Base-by-base conservation (phyloP, 768 basidiomycete species). In the Amanita subjunquillea region DNA sequence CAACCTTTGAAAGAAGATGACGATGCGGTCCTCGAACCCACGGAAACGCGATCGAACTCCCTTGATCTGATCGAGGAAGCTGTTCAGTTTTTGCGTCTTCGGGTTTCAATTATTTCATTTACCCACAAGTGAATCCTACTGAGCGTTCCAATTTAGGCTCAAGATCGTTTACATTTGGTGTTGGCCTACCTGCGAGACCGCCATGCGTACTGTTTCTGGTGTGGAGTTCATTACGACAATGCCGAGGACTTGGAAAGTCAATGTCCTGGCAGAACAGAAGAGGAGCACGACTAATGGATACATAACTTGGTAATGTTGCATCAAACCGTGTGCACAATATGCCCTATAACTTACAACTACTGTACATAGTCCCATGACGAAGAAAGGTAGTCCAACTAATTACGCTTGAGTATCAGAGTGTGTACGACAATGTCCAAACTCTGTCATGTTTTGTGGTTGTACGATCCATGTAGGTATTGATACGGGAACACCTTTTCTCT, bases 191-290 rank as follows among this genome's bases (percentile, higher is more conserved):
- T 93, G 46, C 84, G 91, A 23, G 72, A 78, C 37, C 75, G 71
- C 55, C 79, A 91, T 64, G 62, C 72, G 4, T 92, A 92, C 63
- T 92, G 91, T 63, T 91, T 91, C 65, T 92, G 89, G 87, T 93
- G 91, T 62, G 91, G 91, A 10, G 77, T 84, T 10, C 76, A 81
- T 58, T 93, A 91, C 61, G 74, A 76, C 4, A 71, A 74, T 56
- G 63, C 67, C 5, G 76, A 77, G 13, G 85, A 87, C 47, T 69
- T 93, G 71, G 67, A 67, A 37, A 65, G 60, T 36, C 72, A 80
- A 51, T 93, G 91, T 65, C 90, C 90, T 5, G 91, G 91, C 6
- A 62, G 71, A 39, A 75, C 78, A 29, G 91, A 93, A 63, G 86
- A 88, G 38, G 80, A 77, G 55, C 90, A 93, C 64, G 86, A 91